These are phyloP conservation scores for Coniochaeta hoffmannii DNA, from an alignment of 2,329 filamentous ascomycete genomes.

Conservation along the genomic window DNA sequence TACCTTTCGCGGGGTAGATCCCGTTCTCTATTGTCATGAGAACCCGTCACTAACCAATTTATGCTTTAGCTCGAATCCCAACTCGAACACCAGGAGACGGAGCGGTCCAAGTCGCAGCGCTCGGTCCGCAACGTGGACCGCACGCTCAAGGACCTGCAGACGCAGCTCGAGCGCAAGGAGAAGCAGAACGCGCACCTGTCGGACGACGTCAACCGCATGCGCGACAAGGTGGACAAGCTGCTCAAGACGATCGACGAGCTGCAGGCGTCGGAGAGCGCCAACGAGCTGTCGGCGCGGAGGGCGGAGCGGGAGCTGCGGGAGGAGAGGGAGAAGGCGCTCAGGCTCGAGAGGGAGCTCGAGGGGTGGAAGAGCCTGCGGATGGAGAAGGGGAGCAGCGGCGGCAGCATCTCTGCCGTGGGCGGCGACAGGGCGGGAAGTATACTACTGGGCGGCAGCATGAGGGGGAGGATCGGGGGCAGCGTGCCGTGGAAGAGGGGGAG, in stretches of 20 bases:
- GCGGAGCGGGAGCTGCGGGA: constrained; percentile 86
- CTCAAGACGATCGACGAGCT: constrained; percentile 90
- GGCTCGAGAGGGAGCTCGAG: constrained; percentile 83
- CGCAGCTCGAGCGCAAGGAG: constrained; percentile 87
- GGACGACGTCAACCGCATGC: constrained; percentile 77
- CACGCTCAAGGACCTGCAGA: constrained; percentile 85
- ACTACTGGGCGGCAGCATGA: constrained; percentile 9
- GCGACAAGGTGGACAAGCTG: constrained; percentile 86
- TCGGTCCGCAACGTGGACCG: constrained; percentile 90
- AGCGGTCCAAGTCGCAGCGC: constrained; percentile 73
- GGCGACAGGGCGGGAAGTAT: not conserved
- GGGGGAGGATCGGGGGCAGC: constrained; percentile 13
- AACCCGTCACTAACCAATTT: not conserved
- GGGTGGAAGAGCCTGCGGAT: constrained; percentile 70
- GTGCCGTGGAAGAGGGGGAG: not conserved
- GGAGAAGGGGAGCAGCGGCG: constrained; percentile 41
- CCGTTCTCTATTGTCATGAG: not conserved
- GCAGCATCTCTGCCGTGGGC: too few species aligned
- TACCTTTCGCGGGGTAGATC: not conserved
- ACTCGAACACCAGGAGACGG: constrained; percentile 74
- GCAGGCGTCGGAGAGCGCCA: constrained; percentile 75
- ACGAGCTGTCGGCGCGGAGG: constrained; percentile 73
- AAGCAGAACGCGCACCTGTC: constrained; percentile 74
- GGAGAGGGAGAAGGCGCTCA: constrained; percentile 72
- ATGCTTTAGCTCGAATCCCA: constrained; percentile 69